phyloP scores from a whole-genome alignment of 176 grass and related monocot genomes.

The Carex littledalei region DNA sequence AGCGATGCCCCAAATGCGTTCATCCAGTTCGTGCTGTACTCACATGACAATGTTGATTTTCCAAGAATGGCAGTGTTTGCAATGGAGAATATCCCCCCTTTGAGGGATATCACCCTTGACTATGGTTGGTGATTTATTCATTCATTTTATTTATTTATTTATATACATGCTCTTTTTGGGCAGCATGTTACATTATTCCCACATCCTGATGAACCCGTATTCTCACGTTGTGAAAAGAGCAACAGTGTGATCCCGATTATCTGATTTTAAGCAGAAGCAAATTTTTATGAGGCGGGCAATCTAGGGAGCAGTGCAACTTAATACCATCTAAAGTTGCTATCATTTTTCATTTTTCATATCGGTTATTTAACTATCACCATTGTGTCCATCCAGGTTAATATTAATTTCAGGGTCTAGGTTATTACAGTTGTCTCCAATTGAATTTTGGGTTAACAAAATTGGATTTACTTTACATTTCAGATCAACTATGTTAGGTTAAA shows the following conservation, averaged over 20 bases:
- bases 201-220: neutral
- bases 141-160: neutral
- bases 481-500: neutral
- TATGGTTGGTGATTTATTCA: constrained; percentile 39
- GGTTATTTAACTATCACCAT: neutral
- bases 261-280: neutral
- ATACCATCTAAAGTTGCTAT: neutral
- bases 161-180: neutral
- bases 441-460: neutral
- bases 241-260: neutral
- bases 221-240: neutral
- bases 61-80: constrained; percentile 74
- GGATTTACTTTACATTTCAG: neutral
- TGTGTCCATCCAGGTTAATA: neutral
- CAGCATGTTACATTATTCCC: neutral
- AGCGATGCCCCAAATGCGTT: constrained; percentile 58
- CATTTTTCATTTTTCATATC: neutral
- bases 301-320: neutral
- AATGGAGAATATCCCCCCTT: constrained; percentile 80
- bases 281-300: neutral
- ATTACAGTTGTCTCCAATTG: neutral
- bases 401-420: neutral
- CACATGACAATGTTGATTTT: constrained; percentile 42
- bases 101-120: constrained; percentile 69
- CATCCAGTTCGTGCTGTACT: constrained; percentile 41